A percentile compares a stretch with the other conserved stretches of the same genome.
Conservation (phyloP, 2,329 filamentous ascomycete genomes). For the Didymella lethalis region DNA sequence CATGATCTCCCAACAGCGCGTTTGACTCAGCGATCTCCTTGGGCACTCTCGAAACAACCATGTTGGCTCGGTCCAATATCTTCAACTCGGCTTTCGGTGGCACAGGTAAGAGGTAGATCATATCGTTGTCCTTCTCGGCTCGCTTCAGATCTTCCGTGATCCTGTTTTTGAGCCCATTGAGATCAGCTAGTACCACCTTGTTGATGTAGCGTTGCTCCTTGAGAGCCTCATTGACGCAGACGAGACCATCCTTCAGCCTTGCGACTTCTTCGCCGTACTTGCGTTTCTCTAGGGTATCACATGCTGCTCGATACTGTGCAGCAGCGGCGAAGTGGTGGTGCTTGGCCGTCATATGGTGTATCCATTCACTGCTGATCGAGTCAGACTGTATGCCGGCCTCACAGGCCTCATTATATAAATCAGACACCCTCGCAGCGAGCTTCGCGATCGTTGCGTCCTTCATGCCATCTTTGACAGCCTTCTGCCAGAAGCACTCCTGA, state of each 20-base stretch:
- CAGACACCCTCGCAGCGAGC: constrained; percentile 87
- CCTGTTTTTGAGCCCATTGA: constrained; percentile 81
- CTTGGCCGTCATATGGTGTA: constrained; percentile 96
- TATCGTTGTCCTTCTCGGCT: constrained; percentile 94
- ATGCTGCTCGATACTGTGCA: constrained; percentile 89
- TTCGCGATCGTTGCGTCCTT: constrained; percentile 94
- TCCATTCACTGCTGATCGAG: constrained; percentile 91
- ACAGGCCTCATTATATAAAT: constrained; percentile 84
- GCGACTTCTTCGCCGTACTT: constrained; percentile 97
- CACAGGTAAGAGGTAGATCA: constrained; percentile 89
- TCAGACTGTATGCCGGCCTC: constrained; percentile 90
- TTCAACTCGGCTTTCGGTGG: constrained; percentile 89
- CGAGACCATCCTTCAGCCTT: constrained; percentile 79
- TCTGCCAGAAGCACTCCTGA: constrained; percentile 98
- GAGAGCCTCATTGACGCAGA: constrained; percentile 83
- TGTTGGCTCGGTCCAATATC: constrained; percentile 83
- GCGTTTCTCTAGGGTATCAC: constrained; percentile 89
- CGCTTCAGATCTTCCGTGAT: constrained; percentile 88
- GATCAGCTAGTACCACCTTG: constrained; percentile 79
- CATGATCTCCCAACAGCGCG: constrained; percentile 79
- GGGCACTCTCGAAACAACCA: constrained; percentile 82
- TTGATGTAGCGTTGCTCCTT: constrained; percentile 85
- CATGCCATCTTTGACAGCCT: constrained; percentile 90
- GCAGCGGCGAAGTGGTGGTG: constrained; percentile 97
- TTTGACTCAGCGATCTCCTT: constrained; percentile 83